These are phyloP conservation scores for Aegilops longissima DNA, from an alignment of 176 grass and related monocot species.

Conservation along the genomic window DNA sequence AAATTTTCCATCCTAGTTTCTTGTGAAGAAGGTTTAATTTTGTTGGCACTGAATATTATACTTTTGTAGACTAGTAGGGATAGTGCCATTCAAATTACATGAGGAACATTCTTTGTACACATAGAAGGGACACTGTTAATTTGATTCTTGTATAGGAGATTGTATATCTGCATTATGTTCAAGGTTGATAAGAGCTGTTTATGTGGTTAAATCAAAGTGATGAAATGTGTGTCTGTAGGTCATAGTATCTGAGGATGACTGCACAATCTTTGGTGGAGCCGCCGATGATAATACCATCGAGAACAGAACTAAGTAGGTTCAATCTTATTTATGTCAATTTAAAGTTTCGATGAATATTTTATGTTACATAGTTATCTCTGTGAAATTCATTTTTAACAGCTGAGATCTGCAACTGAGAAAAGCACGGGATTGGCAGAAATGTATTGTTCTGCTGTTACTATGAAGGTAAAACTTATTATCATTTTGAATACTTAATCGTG, in stretches of 20 bases:
- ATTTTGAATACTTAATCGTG: no score
- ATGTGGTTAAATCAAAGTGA: background rate
- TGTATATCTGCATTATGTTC: background rate
- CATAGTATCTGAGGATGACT: conserved; percentile 56
- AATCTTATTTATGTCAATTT: background rate
- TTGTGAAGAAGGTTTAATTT: background rate
- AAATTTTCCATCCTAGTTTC: background rate
- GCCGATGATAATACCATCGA: conserved; percentile 54
- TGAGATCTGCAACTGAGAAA: conserved; percentile 61
- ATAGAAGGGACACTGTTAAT: background rate
- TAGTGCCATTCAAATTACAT: background rate
- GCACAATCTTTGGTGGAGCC: conserved; percentile 53
- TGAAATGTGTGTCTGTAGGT: conserved; percentile 36
- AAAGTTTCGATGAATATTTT: background rate
- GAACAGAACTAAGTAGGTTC: conserved; percentile 55
- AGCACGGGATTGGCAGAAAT: conserved; percentile 63
- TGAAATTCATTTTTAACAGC: conserved; percentile 28
- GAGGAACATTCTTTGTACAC: background rate
- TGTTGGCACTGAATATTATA: background rate
- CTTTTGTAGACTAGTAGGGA: background rate
- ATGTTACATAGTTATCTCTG: background rate
- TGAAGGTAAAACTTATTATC: conserved; percentile 45
- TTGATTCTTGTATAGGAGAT: background rate
- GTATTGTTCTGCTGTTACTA: conserved; percentile 50
- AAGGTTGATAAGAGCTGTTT: background rate